A percentile compares a stretch with the other conserved stretches of the same genome.
These are phyloP conservation scores for Amanita pseudoporphyria DNA, from an alignment of 768 basidiomycete genomes.

Conservation along the genomic window DNA sequence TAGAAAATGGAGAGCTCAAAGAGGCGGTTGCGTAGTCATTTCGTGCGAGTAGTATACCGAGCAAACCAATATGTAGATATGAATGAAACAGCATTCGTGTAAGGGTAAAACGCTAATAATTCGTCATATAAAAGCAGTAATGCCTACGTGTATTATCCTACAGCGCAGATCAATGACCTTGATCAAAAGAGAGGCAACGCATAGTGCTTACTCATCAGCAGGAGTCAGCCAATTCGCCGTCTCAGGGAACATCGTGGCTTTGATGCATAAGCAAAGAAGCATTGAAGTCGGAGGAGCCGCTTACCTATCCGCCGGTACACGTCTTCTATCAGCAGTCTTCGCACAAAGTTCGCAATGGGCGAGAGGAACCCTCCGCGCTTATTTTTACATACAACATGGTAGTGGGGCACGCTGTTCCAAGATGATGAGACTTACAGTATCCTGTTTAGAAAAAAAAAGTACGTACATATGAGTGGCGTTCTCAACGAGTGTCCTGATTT, in stretches of 20 bases:
- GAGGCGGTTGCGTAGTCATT: constrained; percentile 21
- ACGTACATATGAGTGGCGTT: constrained; percentile 50
- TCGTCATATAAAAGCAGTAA: constrained; percentile 39
- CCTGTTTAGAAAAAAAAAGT: background rate
- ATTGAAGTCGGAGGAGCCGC: background rate
- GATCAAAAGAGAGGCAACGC: background rate
- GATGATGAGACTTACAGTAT: background rate
- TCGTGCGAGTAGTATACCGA: background rate
- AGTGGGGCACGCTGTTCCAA: constrained; percentile 43
- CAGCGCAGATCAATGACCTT: background rate
- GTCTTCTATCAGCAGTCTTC: constrained; percentile 46
- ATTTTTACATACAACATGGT: constrained; percentile 38
- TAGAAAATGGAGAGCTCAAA: constrained; percentile 65
- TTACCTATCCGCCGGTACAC: constrained; percentile 41
- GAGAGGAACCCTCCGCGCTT: constrained; percentile 23
- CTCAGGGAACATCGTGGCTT: constrained; percentile 54
- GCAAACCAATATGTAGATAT: background rate
- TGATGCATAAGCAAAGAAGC: background rate
- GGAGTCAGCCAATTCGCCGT: constrained; percentile 47
- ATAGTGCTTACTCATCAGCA: constrained; percentile 41
- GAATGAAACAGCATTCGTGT: background rate
- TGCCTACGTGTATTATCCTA: constrained; percentile 49
- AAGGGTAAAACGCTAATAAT: background rate
- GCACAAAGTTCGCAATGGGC: constrained; percentile 28
- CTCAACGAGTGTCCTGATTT: constrained; percentile 31